Percentiles rank a stretch among this genome's conserved stretches.
Evolutionary conservation across 768 basidiomycete genomes (phyloP).

Genomic region (Termitomyces sp.): DNA sequence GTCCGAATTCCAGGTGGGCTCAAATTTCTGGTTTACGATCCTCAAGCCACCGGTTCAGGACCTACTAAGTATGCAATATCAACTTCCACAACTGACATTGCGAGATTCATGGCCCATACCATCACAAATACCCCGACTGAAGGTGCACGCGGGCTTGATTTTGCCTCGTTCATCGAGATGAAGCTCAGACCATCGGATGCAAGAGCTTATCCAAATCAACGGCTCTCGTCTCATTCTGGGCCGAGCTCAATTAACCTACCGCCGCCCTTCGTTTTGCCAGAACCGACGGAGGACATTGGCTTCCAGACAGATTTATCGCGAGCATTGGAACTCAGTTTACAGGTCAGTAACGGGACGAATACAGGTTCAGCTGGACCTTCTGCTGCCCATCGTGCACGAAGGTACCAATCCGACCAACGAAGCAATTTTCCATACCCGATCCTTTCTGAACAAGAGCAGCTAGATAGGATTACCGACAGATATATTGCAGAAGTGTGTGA

Average conservation of each 20-base stretch:
- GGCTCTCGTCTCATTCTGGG: neutral
- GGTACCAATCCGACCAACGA: neutral
- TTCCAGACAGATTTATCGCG: neutral
- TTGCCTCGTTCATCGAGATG: neutral
- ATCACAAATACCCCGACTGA: neutral
- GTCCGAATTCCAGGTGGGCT: neutral
- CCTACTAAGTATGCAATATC: neutral
- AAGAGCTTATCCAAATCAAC: neutral
- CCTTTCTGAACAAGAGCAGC: neutral
- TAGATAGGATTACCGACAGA: neutral
- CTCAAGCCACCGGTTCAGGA: neutral
- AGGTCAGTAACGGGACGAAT: neutral
- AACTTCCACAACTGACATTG: neutral
- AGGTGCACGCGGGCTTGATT: neutral
- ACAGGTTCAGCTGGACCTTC: neutral
- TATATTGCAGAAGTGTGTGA: neutral
- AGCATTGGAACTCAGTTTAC: neutral
- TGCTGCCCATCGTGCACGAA: neutral
- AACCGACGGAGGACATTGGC: neutral
- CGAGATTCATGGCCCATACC: neutral
- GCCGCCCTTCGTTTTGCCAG: neutral
- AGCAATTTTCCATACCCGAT: neutral
- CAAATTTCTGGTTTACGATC: neutral
- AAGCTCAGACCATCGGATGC: neutral
- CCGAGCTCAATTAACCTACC: neutral